Evolutionary conservation across 2,329 filamentous ascomycete species (phyloP), one percentile per base, ranked within the genome.

Genomic region (Colletotrichum chrysophilum): DNA sequence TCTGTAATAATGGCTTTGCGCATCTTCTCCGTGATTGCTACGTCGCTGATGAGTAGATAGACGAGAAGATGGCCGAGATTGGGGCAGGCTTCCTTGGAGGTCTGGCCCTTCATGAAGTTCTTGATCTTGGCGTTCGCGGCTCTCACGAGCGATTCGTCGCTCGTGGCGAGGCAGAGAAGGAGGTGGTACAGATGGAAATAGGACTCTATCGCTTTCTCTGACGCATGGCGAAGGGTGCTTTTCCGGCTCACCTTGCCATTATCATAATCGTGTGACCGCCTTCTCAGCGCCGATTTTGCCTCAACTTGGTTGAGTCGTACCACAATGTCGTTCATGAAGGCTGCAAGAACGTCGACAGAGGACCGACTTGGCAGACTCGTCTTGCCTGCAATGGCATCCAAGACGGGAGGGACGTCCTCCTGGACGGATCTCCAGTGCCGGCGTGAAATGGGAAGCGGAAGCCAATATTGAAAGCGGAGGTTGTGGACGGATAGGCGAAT

Each of bases 141-240:
- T 0, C 73, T 66, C 16, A 88, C 81, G 30, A 89, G 82, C 5
- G 76, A 66, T 0, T 76, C 71, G 24, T 86, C 69, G 21, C 85
- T 83, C 2, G 83, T 84, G 0, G 87, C 87, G 2, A 89, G 79
- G 71, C 88, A 90, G 13, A 90, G 80, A 0, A 90, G 83, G 0
- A 90, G 80, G 78, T 89, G 89, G 77, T 88, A 89, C 18, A 90
- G 84, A 68, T 88, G 85, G 76, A 89, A 89, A 79, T 90, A 89
- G 0, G 87, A 86, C 76, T 89, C 86, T 5, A 90, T 88, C 6
- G 88, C 88, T 80, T 89, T 89, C 76, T 90, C 88, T 0, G 87
- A 89, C 0, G 87, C 86, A 62, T 89, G 86, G 1, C 80, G 84
- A 21, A 90, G 81, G 0, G 85, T 87, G 69, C 86, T 88, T 43